These are phyloP conservation scores for Quercus variabilis DNA, from an alignment of 306 rosid species.

Conservation along the genomic window DNA sequence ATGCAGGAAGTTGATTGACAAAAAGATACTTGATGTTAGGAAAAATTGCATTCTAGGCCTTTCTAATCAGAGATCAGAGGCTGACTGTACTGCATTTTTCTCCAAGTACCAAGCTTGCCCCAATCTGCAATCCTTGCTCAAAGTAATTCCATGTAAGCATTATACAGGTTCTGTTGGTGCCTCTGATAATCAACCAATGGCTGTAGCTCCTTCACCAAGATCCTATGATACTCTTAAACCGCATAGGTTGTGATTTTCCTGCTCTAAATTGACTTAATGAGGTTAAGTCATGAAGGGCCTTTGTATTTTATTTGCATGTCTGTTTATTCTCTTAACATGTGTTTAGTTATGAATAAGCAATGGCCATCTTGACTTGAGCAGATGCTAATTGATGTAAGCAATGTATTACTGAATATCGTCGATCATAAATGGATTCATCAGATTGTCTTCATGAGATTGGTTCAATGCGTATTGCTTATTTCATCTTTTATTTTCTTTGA, in stretches of 20 bases:
- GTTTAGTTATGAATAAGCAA: not conserved
- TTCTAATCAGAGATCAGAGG: slow-evolving; percentile 31
- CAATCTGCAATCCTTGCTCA: not conserved
- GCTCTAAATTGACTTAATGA: not conserved
- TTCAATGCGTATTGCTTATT: no score
- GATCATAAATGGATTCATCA: no score
- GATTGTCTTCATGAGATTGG: no score
- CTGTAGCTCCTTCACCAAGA: slow-evolving; percentile 23
- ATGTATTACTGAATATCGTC: no score
- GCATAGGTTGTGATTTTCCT: slow-evolving; percentile 19
- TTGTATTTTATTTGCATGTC: not conserved
- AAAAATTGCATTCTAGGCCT: slow-evolving; percentile 59
- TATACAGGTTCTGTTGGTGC: not conserved
- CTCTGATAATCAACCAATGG: not conserved
- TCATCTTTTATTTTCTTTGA: no score
- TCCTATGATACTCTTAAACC: slow-evolving; percentile 43
- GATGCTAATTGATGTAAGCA: no score
- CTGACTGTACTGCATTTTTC: slow-evolving; percentile 35
- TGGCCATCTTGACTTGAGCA: not conserved
- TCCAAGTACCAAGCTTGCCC: slow-evolving; percentile 21
- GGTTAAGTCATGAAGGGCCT: no score
- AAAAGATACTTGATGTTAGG: slow-evolving; percentile 35
- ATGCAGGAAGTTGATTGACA: slow-evolving; percentile 46
- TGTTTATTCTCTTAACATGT: not conserved
- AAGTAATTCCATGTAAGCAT: slow-evolving; percentile 40